A percentile compares a stretch with the other conserved stretches of the same genome.
These are phyloP conservation scores for Phialemoniopsis sp. DNA, from an alignment of 2,329 filamentous ascomycete genomes.

Conservation along the genomic window DNA sequence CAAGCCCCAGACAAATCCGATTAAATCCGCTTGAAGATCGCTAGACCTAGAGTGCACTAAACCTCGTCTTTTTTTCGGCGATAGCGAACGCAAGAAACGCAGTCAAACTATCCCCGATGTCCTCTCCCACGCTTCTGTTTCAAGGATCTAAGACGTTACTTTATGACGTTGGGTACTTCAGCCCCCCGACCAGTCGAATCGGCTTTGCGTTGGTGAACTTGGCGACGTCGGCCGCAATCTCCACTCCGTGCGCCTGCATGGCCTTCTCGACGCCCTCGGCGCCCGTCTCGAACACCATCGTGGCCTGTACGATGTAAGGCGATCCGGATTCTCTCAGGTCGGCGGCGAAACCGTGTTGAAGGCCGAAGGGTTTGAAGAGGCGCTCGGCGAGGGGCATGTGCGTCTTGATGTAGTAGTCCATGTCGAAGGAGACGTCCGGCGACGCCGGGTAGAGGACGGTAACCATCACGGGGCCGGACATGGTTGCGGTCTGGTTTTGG, in stretches of 20 bases:
- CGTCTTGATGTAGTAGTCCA: constrained; percentile 40
- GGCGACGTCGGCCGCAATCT: constrained; percentile 22
- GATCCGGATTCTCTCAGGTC: constrained; percentile 11
- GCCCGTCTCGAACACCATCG: constrained; percentile 21
- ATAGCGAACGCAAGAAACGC: too few species aligned
- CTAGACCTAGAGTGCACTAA: too few species aligned
- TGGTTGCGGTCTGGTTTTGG: too few species aligned
- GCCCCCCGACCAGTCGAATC: background rate
- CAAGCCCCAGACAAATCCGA: too few species aligned
- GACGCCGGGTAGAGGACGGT: constrained; percentile 34
- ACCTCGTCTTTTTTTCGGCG: too few species aligned
- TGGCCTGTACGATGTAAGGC: constrained; percentile 19
- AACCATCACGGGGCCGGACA: constrained; percentile 8
- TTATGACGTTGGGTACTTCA: too few species aligned
- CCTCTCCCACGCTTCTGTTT: too few species aligned
- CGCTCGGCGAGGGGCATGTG: constrained; percentile 40
- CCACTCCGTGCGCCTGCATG: constrained; percentile 4
- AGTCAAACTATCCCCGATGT: too few species aligned
- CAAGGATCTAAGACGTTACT: too few species aligned
- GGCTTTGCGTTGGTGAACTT: constrained; percentile 22
- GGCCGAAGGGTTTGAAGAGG: constrained; percentile 31
- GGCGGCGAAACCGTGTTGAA: constrained; percentile 26
- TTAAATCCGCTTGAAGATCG: too few species aligned
- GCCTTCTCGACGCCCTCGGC: constrained; percentile 16
- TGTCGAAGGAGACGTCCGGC: constrained; percentile 35